A percentile compares a stretch with the other conserved stretches of the same genome.
These are phyloP conservation scores for Cutaneotrichosporon spelunceum DNA, from an alignment of 1,284 basidiomycete species.

Conservation along the genomic window DNA sequence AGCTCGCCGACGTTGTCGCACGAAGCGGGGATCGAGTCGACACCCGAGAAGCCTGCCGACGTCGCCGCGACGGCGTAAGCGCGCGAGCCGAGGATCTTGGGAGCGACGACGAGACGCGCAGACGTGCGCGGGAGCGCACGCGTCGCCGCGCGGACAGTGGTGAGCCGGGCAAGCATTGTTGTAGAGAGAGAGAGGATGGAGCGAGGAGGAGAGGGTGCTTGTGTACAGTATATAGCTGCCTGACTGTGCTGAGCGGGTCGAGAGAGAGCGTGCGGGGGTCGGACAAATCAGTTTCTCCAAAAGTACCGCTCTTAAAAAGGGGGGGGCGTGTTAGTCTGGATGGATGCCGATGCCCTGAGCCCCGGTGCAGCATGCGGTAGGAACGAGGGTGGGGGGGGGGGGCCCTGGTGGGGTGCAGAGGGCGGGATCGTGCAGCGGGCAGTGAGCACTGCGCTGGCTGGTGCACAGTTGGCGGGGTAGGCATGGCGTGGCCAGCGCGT, in stretches of 20 bases:
- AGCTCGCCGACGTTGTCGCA: slow-evolving; percentile 22
- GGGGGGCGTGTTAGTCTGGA: neutral
- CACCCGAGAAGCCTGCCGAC: slow-evolving; percentile 20
- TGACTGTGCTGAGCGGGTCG: too few relatives aligned
- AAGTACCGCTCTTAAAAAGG: slow-evolving; percentile 30
- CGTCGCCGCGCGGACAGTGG: slow-evolving; percentile 18
- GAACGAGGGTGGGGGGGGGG: too few relatives aligned
- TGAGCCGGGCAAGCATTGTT: slow-evolving; percentile 23
- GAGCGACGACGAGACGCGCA: slow-evolving; percentile 17
- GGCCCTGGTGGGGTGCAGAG: too few relatives aligned
- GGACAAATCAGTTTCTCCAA: slow-evolving; percentile 22
- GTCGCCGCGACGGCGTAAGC: slow-evolving; percentile 22
- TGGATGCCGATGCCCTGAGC: slow-evolving; percentile 2
- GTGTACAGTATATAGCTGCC: too few relatives aligned
- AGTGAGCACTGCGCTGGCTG: too few relatives aligned
- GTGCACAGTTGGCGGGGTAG: too few relatives aligned
- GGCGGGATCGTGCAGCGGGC: too few relatives aligned
- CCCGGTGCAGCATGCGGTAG: neutral
- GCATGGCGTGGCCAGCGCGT: too few relatives aligned
- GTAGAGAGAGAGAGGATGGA: neutral
- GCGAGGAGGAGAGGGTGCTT: too few relatives aligned
- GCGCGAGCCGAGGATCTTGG: slow-evolving; percentile 11
- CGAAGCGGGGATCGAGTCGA: slow-evolving; percentile 20
- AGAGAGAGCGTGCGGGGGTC: slow-evolving; percentile 3
- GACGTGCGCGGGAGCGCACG: slow-evolving; percentile 24